Evolutionary conservation across 345 rosid genomes (phyloP).

Genomic region (Mallotus nudiflorus): DNA sequence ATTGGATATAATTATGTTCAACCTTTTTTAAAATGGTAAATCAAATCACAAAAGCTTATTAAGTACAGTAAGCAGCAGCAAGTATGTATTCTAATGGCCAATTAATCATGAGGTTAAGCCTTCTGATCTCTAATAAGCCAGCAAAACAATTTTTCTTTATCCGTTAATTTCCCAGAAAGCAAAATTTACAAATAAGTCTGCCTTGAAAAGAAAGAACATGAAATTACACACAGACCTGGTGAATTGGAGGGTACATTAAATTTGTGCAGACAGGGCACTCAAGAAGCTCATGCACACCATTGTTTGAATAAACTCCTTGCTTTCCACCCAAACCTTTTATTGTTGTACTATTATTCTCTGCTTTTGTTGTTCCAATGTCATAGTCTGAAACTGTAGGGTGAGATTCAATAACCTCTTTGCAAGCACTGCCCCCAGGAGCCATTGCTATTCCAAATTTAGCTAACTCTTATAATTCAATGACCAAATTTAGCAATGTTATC

Average conservation of each 20-base stretch:
- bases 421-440: slow-evolving; percentile 52
- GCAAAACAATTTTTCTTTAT: too few species aligned
- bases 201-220: neutral
- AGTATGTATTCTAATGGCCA: neutral
- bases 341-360: slow-evolving; percentile 26
- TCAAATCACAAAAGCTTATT: neutral
- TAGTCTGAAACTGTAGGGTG: slow-evolving; percentile 20
- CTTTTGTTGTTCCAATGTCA: slow-evolving; percentile 21
- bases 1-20: too few species aligned
- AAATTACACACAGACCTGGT: slow-evolving; percentile 25
- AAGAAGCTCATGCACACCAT: slow-evolving; percentile 36
- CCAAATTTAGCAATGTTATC: slow-evolving; percentile 2
- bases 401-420: slow-evolving; percentile 46
- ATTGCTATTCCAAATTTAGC: slow-evolving; percentile 27
- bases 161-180: neutral
- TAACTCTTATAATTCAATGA: slow-evolving; percentile 6
- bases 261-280: slow-evolving; percentile 38
- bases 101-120: neutral
- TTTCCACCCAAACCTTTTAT: slow-evolving; percentile 35
- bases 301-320: slow-evolving; percentile 39
- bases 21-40: neutral
- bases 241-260: slow-evolving; percentile 39
- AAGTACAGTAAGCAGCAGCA: neutral
- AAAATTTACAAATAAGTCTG: neutral
- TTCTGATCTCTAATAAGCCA: neutral